Evolutionary conservation across 768 basidiomycete species (phyloP), one percentile per base, ranked within the genome.

Genomic region (Auriculariales sp.): DNA sequence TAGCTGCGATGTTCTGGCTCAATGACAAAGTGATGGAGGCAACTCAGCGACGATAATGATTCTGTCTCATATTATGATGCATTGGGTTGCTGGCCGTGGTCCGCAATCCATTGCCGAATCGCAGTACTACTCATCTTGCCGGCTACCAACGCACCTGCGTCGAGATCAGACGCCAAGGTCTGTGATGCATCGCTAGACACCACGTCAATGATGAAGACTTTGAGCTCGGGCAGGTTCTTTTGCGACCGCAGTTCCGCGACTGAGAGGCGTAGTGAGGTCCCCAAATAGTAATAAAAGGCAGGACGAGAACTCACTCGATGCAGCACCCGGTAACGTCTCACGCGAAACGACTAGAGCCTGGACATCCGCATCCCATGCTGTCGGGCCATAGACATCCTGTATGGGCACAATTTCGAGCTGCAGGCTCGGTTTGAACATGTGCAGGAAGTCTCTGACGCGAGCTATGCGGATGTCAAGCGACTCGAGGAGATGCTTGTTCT

Each of bases 71-170:
- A n/a, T n/a, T n/a, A 36, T 36, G 17, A 36, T 5, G 35, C 35
- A 6, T 5, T 3, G 5, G 17, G 35, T 9, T 49, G 19, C 24
- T 24, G 19, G 48, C 59, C 49, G 50, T 62, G 61, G 44, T 65
- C 58, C 5, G 69, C 78, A 53, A 99, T 83, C 91, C 92, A 94
- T 55, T 83, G 72, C 35, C 95, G 72, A 55, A 99, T 94, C 53
- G 74, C 86, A 5, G 92, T 94, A 60, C 91, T 95, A 61, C 95
- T 91, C 75, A 98, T 80, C 71, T 99, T 99, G 27, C 80, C 74
- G 55, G 76, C 71, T 60, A 81, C 83, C 51, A 93, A 63, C 59
- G 73, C 64, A 49, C 79, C 77, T 15, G 76, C 73, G 59, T 93
- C 86, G 19, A 74, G 75, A 46, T 73, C 71, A 46, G 78, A 79